These are phyloP conservation scores for Dioscorea dumetorum DNA, from an alignment of 106 monocot genomes.

Conservation along the genomic window DNA sequence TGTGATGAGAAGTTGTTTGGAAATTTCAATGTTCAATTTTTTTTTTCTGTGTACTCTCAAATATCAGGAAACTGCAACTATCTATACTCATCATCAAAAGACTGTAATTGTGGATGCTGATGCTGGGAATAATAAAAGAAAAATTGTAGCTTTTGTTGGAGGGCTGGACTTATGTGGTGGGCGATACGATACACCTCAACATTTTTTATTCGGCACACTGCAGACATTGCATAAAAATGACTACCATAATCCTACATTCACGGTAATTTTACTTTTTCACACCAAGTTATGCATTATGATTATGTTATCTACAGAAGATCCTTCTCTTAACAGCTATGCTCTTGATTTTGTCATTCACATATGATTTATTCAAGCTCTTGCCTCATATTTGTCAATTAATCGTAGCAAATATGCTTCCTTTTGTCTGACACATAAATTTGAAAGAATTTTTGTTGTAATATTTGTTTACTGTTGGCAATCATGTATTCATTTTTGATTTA, in stretches of 20 bases:
- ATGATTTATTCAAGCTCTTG: background rate
- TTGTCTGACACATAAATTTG: too few relatives aligned
- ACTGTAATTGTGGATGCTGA: constrained; percentile 85
- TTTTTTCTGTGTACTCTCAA: too few relatives aligned
- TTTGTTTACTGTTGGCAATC: too few relatives aligned
- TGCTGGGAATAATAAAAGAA: constrained; percentile 60
- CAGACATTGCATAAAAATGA: constrained; percentile 85
- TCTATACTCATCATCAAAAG: constrained; percentile 95
- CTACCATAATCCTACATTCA: constrained; percentile 78
- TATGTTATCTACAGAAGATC: background rate
- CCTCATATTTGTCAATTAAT: too few relatives aligned
- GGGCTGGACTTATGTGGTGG: constrained; percentile 92
- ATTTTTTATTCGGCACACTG: constrained; percentile 63
- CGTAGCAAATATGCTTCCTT: too few relatives aligned
- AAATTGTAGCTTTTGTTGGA: constrained; percentile 87
- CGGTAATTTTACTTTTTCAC: constrained; percentile 24
- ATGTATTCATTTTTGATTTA: too few relatives aligned
- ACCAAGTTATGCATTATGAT: background rate
- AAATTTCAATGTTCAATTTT: too few relatives aligned
- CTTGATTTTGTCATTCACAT: background rate
- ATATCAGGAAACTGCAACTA: constrained; percentile 80
- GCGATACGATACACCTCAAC: constrained; percentile 76
- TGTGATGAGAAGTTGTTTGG: too few relatives aligned
- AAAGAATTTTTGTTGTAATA: too few relatives aligned
- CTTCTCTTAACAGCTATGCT: background rate